Percentiles rank a stretch among this genome's conserved stretches.
Evolutionary conservation across 2,329 filamentous ascomycete species (phyloP).

Genomic region (Cladosporium sphaerospermum): DNA sequence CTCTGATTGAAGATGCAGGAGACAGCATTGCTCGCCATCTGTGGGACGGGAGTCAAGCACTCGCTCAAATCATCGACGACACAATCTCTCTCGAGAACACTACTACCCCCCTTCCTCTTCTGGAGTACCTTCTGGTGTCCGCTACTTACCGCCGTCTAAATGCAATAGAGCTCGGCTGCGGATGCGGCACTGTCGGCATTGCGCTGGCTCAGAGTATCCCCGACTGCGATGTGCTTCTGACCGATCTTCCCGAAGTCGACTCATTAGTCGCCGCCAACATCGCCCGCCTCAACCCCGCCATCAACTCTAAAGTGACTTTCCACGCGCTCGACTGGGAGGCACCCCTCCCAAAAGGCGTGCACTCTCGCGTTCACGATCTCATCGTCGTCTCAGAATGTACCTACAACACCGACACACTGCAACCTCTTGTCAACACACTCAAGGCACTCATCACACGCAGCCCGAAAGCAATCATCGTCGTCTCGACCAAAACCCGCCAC

Average conservation of each 20-base stretch:
- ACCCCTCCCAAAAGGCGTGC: conserved; percentile 36
- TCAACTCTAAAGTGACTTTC: conserved; percentile 41
- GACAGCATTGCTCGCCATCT: conserved; percentile 68
- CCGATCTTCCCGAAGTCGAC: conserved; percentile 59
- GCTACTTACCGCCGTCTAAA: conserved; percentile 39
- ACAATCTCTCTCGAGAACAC: conserved; percentile 31
- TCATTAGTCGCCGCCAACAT: conserved; percentile 56
- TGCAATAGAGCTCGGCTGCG: conserved; percentile 60
- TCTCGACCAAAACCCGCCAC: conserved; percentile 64
- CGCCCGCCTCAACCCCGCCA: conserved; percentile 35
- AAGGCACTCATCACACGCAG: conserved; percentile 41
- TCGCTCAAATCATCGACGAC: conserved; percentile 47
- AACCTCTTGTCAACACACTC: conserved; percentile 56
- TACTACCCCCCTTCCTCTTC: conserved; percentile 27
- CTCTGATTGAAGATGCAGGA: conserved; percentile 63
- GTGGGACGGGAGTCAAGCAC: conserved; percentile 60
- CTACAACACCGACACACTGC: conserved; percentile 63
- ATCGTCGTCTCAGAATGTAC: conserved; percentile 66
- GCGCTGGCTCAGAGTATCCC: conserved; percentile 51
- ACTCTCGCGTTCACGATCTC: conserved; percentile 47
- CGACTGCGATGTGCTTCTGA: conserved; percentile 52
- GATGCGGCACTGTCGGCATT: conserved; percentile 63
- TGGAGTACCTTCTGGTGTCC: conserved; percentile 33
- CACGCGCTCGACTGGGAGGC: conserved; percentile 59
- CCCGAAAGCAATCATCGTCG: conserved; percentile 46